Base-by-base conservation (phyloP, 2,329 filamentous ascomycete species). In the Cladosporium sp. region DNA sequence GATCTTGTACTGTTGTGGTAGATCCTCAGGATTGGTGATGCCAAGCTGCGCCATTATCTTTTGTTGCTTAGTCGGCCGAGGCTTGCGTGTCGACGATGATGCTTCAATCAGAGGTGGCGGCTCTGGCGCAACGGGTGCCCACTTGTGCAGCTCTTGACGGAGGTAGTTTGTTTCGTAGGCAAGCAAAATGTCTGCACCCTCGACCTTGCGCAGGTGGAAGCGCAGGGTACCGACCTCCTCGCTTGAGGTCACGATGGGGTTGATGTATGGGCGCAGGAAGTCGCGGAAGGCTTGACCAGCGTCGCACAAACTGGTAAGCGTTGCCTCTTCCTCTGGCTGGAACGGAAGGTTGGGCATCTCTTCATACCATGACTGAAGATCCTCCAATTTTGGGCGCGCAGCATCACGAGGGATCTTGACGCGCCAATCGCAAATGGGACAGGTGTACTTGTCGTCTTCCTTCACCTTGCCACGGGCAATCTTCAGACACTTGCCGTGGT, bases 381-480 rank as follows among this genome's bases (percentile, higher is more conserved):
- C 93, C 76, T 99, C 95, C 0, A 99, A 83, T 78, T 97, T 98
- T 0, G 95, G 95, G 30, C 95, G 90, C 25, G 95, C 93, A 26
- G 95, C 95, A 82, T 99, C 95, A 54, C 95, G 91, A 28, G 95
- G 95, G 62, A 99, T 98, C 80, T 94, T 96, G 75, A 97, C 91
- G 21, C 95, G 90, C 88, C 93, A 97, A 77, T 99, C 95, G 76
- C 95, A 99, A 68, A 99, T 96, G 0, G 95, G 95, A 74, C 95
- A 99, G 1, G 94, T 98, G 76, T 97, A 99, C 77, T 96, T 97
- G 75, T 98, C 95, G 68, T 97, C 94, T 75, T 98, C 95, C 79
- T 98, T 98, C 72, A 99, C 92, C 76, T 98, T 99, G 61, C 95
- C 95, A 58, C 95, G 88, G 2, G 95, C 95, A 74, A 99, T 97